Percentiles rank a stretch among this genome's conserved stretches.
Evolutionary conservation across 352 stramenopile genomes (phyloP).

Genomic region (Phytopythium delawarense): DNA sequence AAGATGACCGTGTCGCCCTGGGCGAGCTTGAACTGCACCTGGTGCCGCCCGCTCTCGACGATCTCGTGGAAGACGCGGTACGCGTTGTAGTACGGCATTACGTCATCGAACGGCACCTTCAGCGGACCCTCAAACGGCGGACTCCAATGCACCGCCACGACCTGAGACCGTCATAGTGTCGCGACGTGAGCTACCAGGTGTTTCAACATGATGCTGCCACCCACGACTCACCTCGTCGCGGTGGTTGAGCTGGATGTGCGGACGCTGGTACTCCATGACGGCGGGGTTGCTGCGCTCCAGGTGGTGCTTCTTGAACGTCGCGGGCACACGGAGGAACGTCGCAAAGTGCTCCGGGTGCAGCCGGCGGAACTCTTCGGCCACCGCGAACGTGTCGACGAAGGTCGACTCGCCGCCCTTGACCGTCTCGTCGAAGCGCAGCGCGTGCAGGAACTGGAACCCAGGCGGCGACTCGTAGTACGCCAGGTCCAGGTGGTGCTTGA

Average conservation of each 20-base stretch:
- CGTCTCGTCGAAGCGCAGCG: conserved; percentile 80
- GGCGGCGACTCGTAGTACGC: conserved; percentile 97
- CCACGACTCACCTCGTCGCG: conserved; percentile 46
- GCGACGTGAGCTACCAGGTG: neutral
- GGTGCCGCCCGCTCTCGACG: conserved; percentile 65
- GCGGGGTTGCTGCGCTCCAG: conserved; percentile 84
- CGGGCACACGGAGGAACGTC: conserved; percentile 80
- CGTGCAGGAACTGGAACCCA: conserved; percentile 94
- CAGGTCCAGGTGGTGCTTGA: conserved; percentile 94
- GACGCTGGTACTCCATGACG: conserved; percentile 92
- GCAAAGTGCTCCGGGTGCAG: conserved; percentile 65
- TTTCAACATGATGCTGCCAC: no score
- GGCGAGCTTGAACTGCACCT: conserved; percentile 75
- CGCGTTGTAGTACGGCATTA: conserved; percentile 75
- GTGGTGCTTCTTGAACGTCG: conserved; percentile 94
- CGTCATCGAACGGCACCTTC: conserved; percentile 66
- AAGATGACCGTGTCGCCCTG: conserved; percentile 83
- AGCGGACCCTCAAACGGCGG: conserved; percentile 94
- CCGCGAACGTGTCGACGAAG: conserved; percentile 82
- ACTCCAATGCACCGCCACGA: conserved; percentile 91
- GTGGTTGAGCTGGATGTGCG: conserved; percentile 90
- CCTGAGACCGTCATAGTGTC: conserved; percentile 19
- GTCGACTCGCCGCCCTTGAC: conserved; percentile 83
- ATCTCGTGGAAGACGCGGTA: conserved; percentile 81
- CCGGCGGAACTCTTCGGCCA: conserved; percentile 61